Percentiles rank a stretch among this genome's conserved stretches.
Conservation (phyloP, 106 monocot species). For the Dendrobium officinale region DNA sequence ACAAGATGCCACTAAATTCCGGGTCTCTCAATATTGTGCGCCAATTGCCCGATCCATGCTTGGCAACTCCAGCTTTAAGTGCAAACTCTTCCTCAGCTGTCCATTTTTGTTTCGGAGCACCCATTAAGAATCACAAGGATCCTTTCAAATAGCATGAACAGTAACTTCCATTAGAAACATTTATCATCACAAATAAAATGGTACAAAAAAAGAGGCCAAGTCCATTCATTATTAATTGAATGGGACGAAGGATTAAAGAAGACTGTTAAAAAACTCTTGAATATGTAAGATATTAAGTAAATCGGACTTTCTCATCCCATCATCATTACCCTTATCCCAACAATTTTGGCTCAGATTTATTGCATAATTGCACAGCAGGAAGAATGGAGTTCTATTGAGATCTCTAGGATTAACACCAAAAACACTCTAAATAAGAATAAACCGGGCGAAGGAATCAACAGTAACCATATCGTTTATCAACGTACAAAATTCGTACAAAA, state of each 20-base stretch:
- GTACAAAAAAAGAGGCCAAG: not conserved
- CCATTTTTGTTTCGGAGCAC: slow-evolving; percentile 87
- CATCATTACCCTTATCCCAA: not conserved
- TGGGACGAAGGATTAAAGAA: not conserved
- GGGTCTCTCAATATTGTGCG: slow-evolving; percentile 73
- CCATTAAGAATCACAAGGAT: slow-evolving; percentile 28
- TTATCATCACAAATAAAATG: not conserved
- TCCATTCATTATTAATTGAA: not conserved
- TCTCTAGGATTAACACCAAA: not conserved
- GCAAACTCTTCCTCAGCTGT: slow-evolving; percentile 66
- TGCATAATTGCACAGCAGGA: not conserved
- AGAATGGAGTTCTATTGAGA: not conserved
- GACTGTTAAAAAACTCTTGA: not conserved
- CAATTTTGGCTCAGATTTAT: not conserved
- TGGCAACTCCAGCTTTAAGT: slow-evolving; percentile 69
- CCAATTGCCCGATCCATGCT: slow-evolving; percentile 80
- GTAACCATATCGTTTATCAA: not conserved
- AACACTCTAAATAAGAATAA: not conserved
- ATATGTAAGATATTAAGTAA: not conserved
- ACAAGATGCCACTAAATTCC: slow-evolving; percentile 55
- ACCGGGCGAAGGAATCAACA: not conserved
- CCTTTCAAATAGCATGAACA: not conserved
- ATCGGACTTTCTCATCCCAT: not conserved
- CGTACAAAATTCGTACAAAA: not conserved
- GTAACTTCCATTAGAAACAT: not conserved